phyloP scores from a whole-genome alignment of 2,329 filamentous ascomycete species.

The Microcera coccophila region DNA sequence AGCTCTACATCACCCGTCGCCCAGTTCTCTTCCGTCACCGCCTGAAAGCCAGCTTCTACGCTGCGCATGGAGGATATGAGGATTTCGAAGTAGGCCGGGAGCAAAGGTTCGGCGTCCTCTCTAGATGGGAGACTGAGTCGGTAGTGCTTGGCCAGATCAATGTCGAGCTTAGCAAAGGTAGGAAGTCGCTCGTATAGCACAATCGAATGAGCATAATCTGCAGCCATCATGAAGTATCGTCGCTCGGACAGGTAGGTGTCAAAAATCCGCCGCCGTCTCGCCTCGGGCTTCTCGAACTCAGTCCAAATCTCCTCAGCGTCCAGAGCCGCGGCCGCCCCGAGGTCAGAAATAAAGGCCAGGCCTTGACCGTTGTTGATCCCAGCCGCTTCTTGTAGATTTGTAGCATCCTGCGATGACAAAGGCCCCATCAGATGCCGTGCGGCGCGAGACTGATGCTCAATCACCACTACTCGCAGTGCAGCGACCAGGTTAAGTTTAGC shows the following conservation, averaged over 20 bases:
- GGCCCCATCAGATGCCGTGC: slow-evolving; percentile 65
- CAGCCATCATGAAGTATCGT: slow-evolving; percentile 61
- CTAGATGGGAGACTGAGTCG: slow-evolving; percentile 26
- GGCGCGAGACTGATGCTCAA: slow-evolving; percentile 82
- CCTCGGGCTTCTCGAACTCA: slow-evolving; percentile 60
- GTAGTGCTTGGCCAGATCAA: slow-evolving; percentile 30
- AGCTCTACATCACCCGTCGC: slow-evolving; percentile 51
- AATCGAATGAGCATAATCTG: slow-evolving; percentile 53
- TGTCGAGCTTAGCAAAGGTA: slow-evolving; percentile 27
- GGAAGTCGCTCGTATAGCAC: slow-evolving; percentile 40
- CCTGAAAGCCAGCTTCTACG: slow-evolving; percentile 46
- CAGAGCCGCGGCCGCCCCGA: slow-evolving; percentile 43
- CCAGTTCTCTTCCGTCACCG: slow-evolving; percentile 49
- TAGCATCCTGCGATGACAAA: slow-evolving; percentile 72
- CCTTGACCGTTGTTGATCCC: slow-evolving; percentile 59
- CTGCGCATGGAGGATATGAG: slow-evolving; percentile 47
- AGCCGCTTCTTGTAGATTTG: slow-evolving; percentile 70
- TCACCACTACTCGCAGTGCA: slow-evolving; percentile 72
- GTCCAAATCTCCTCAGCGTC: slow-evolving; percentile 54
- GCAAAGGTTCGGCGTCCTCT: slow-evolving; percentile 42
- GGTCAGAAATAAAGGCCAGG: slow-evolving; percentile 52
- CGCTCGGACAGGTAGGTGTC: slow-evolving; percentile 69
- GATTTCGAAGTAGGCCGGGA: slow-evolving; percentile 47
- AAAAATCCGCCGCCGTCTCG: slow-evolving; percentile 64
- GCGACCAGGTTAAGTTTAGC: slow-evolving; percentile 75